Conservation (phyloP, 2,329 filamentous ascomycete genomes). For the Fusarium buxicola region DNA sequence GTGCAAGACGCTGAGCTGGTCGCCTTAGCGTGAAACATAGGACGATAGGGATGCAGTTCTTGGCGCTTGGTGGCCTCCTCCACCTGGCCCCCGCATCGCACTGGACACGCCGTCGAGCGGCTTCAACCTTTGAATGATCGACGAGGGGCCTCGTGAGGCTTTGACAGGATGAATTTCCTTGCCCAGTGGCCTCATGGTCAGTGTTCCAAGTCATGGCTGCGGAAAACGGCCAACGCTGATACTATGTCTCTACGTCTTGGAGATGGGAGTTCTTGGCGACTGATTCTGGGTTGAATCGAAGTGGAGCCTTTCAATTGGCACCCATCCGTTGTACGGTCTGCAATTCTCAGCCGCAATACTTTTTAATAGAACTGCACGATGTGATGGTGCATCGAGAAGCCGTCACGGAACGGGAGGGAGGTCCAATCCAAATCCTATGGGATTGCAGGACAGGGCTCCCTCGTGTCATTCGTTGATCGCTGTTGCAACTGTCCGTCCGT, state of each 20-base stretch:
- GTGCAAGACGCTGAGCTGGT: slow-evolving; percentile 10
- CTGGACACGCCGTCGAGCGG: neutral
- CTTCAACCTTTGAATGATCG: slow-evolving; percentile 2
- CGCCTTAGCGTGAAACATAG: slow-evolving; percentile 39
- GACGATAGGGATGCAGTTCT: slow-evolving; percentile 10
- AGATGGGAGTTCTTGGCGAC: neutral
- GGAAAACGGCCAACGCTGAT: neutral
- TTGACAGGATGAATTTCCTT: neutral
- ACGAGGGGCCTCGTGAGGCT: slow-evolving; percentile 2
- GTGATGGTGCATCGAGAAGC: slow-evolving; percentile 5
- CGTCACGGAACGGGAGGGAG: neutral
- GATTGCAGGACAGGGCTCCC: neutral
- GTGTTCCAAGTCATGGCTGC: neutral
- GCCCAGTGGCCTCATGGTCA: slow-evolving; percentile 2
- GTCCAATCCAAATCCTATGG: neutral
- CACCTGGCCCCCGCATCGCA: slow-evolving; percentile 3
- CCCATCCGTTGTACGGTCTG: neutral
- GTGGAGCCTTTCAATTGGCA: slow-evolving; percentile 4
- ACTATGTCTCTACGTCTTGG: neutral
- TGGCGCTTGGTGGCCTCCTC: neutral
- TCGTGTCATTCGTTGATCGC: neutral
- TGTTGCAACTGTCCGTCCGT: slow-evolving; percentile 1
- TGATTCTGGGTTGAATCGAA: neutral
- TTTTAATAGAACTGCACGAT: slow-evolving; percentile 1
- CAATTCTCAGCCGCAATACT: neutral